Conservation (phyloP, 2,329 filamentous ascomycete genomes). For the Aspergillus aculeatus region DNA sequence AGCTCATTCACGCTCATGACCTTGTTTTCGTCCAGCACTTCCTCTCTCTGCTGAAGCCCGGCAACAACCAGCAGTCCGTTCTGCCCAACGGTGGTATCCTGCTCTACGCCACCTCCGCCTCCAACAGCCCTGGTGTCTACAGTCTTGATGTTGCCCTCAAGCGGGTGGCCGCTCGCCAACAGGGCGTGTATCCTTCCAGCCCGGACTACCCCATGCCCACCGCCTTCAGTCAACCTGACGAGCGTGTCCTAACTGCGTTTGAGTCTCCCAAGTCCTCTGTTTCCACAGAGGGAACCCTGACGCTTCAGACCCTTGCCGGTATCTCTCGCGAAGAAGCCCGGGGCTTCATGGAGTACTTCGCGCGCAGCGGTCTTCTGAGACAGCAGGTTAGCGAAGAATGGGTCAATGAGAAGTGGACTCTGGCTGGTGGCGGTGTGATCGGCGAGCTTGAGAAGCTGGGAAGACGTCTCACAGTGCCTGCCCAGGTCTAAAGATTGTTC, state of each 20-base stretch:
- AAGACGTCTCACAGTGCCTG: constrained; percentile 43
- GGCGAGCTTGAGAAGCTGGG: constrained; percentile 78
- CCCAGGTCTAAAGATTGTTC: constrained; percentile 8
- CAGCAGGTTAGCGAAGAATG: constrained; percentile 66
- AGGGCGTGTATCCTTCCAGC: constrained; percentile 35
- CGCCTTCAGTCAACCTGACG: constrained; percentile 54
- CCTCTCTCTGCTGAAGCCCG: constrained; percentile 60
- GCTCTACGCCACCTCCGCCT: constrained; percentile 70
- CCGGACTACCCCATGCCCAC: constrained; percentile 49
- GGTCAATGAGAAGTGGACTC: constrained; percentile 78
- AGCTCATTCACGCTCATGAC: constrained; percentile 82
- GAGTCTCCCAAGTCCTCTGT: constrained; percentile 28
- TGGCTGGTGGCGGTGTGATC: constrained; percentile 77
- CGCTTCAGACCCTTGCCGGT: constrained; percentile 60
- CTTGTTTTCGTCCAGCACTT: constrained; percentile 74
- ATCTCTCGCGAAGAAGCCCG: constrained; percentile 73
- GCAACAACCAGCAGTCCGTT: constrained; percentile 31
- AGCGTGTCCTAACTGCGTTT: constrained; percentile 50
- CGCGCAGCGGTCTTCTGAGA: constrained; percentile 75
- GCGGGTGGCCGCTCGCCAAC: constrained; percentile 47
- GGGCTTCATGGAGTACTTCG: constrained; percentile 89
- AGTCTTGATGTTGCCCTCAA: constrained; percentile 68
- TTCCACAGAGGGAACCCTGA: constrained; percentile 37
- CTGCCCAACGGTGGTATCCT: constrained; percentile 75
- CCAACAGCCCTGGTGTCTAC: constrained; percentile 64